Evolutionary conservation across 495 filamentous ascomycete species (phyloP).

Genomic region (Halenospora varia): DNA sequence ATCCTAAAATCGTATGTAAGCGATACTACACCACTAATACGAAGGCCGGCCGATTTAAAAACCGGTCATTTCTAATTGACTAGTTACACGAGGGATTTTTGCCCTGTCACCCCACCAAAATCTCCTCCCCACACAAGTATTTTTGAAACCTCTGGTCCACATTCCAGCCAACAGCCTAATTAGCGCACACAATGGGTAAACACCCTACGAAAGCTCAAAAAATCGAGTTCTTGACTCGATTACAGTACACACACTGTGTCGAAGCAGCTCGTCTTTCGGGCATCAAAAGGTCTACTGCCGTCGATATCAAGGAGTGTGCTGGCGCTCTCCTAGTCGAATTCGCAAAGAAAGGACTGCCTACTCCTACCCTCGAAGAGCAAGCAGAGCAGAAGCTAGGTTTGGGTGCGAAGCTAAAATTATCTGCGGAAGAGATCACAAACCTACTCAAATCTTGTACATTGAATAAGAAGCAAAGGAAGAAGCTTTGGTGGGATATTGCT

Average conservation of each 20-base stretch:
- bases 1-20: too few relatives aligned
- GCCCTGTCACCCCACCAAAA: too few relatives aligned
- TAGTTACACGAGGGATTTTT: too few relatives aligned
- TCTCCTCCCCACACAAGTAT: too few relatives aligned
- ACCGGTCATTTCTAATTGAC: too few relatives aligned
- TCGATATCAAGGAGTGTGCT: neutral
- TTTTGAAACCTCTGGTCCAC: too few relatives aligned
- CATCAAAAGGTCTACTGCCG: neutral
- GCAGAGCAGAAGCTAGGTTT: neutral
- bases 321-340: neutral
- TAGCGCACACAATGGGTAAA: neutral
- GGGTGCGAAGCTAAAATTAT: neutral
- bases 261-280: neutral
- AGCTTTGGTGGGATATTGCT: neutral
- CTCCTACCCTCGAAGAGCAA: neutral
- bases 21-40: too few relatives aligned
- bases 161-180: too few relatives aligned
- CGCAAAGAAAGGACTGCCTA: neutral
- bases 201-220: neutral
- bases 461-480: constrained; percentile 5
- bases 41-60: too few relatives aligned
- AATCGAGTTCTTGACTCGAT: neutral
- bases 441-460: constrained; percentile 8
- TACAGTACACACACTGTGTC: neutral
- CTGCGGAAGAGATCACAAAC: neutral